Percentiles rank a stretch among this genome's conserved stretches.
Conservation (phyloP, 495 filamentous ascomycete species). For the Emericellopsis terricola region DNA sequence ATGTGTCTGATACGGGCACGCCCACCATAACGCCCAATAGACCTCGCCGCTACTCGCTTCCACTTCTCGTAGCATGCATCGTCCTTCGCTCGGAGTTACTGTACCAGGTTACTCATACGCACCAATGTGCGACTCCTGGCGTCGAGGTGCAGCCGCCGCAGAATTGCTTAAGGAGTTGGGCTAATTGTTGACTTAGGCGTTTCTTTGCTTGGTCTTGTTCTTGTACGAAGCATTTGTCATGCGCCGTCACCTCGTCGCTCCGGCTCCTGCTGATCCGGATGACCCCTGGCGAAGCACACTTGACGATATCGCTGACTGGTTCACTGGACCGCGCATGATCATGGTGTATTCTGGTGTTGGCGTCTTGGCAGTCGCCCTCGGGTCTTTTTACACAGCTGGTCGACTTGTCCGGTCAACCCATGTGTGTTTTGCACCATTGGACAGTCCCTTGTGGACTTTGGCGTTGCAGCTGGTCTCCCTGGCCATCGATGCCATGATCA, state of each 20-base stretch:
- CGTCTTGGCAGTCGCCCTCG: constrained; percentile 12
- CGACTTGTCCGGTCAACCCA: constrained; percentile 16
- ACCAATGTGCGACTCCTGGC: constrained; percentile 23
- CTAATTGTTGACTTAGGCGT: constrained; percentile 19
- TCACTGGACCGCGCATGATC: constrained; percentile 8
- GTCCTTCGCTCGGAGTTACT: constrained; percentile 22
- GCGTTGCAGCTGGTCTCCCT: constrained; percentile 20
- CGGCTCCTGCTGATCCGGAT: constrained; percentile 12
- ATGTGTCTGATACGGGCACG: constrained; percentile 6
- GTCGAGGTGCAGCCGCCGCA: constrained; percentile 16
- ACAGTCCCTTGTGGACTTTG: constrained; percentile 9
- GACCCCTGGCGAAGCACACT: constrained; percentile 17
- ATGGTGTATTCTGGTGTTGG: constrained; percentile 10
- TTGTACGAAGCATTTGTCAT: constrained; percentile 18
- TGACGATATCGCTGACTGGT: constrained; percentile 18
- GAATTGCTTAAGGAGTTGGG: not conserved
- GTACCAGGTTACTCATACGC: constrained; percentile 15
- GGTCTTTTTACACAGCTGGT: constrained; percentile 25
- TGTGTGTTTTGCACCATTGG: constrained; percentile 21
- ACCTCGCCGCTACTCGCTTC: constrained; percentile 21
- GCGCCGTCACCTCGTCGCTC: constrained; percentile 9
- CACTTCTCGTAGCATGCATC: constrained; percentile 20
- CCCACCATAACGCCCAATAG: constrained; percentile 18
- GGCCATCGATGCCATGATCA: constrained; percentile 20
- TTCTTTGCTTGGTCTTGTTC: constrained; percentile 18